Conservation (phyloP, 768 basidiomycete genomes). For the Lentinula detonsa region DNA sequence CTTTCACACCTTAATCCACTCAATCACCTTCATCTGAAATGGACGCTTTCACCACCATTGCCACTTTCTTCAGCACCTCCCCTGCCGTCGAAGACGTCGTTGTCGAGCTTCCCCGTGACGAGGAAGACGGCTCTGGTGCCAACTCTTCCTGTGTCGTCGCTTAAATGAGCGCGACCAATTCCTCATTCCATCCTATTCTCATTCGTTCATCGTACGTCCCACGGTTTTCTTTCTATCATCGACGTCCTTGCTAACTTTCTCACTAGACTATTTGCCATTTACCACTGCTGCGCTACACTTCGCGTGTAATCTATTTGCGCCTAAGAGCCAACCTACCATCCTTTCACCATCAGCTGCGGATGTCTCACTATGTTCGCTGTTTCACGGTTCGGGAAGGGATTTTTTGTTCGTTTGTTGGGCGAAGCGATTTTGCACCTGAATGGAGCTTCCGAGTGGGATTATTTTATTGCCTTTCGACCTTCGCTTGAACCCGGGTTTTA, state of each 20-base stretch:
- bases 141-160: not conserved
- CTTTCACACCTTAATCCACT: not conserved
- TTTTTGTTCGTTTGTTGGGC: not conserved
- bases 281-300: not conserved
- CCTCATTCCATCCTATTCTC: not conserved
- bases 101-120: not conserved
- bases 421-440: not conserved
- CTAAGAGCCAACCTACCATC: not conserved
- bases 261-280: not conserved
- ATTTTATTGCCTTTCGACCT: constrained; percentile 6
- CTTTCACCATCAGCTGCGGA: not conserved
- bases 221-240: not conserved
- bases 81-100: not conserved
- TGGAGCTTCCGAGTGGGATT: constrained; percentile 2
- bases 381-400: not conserved
- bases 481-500: not conserved
- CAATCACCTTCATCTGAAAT: not conserved
- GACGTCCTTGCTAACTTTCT: not conserved
- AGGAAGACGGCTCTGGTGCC: constrained; percentile 4
- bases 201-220: not conserved
- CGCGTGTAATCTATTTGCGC: not conserved
- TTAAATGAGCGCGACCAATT: not conserved
- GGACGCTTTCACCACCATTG: constrained; percentile 2
- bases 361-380: not conserved
- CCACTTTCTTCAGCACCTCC: not conserved